Evolutionary conservation across 345 rosid genomes (phyloP), one percentile per base, ranked within the genome.

Genomic region (Populus euphratica): DNA sequence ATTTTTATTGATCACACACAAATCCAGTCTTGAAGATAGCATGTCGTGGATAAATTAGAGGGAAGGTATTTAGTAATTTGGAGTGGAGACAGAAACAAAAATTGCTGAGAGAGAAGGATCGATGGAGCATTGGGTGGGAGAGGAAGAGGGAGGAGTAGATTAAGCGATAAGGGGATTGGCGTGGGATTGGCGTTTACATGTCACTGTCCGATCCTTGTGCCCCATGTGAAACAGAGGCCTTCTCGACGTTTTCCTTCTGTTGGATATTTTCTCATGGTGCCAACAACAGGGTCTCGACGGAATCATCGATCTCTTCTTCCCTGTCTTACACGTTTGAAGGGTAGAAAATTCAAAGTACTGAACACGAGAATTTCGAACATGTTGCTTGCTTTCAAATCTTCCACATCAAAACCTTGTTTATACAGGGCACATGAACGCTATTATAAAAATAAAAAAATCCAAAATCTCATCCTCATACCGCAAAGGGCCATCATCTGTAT

Each of bases 91-190:
- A 35, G 29, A 70, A 47, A 47, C 14, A 4, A 47, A 52, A 69
- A 23, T 69, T 21, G 29, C 0, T 23, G 72, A 75, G 47, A 21
- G 33, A 39, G 50, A 74, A 8, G 59, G n/a, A 67, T 7, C 49
- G n/a, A 67, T 11, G 29, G 72, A 68, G 4, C 41, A 27, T 54
- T 27, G 72, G 38, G 66, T 14, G 70, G 54, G 64, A 69, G 77
- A 74, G 72, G 36, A 56, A 25, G 27, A 35, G 27, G 31, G 2
- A 14, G 44, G 2, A 14, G 44, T 21, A 68, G 29, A 2, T 39
- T 83, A 81, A 75, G 76, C 74, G 85, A 89, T 79, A 79, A 86
- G 88, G 76, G 68, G 77, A 84, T 77, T 81, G 85, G 85, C 88
- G 83, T 84, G 78, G 84, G 86, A 75, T 80, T 36, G 81, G 85